Base-by-base conservation (phyloP, 768 basidiomycete species). In the Auricularia sp. region DNA sequence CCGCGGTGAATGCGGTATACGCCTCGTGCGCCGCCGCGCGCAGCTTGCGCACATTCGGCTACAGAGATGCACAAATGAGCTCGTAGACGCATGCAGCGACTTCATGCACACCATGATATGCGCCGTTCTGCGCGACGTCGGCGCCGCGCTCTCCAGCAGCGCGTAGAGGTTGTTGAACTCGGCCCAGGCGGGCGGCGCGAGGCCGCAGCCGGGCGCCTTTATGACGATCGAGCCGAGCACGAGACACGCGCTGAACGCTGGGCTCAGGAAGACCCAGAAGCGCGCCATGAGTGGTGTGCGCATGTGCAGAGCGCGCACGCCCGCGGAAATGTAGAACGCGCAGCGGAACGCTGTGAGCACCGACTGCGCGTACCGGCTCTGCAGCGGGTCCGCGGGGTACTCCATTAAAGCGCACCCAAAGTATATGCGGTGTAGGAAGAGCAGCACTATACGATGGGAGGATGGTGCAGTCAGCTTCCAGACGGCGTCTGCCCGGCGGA, bases 361-460 rank as follows among this genome's bases (percentile, higher is more conserved):
- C 3, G 87, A 88, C 21, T 79, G 83, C 3, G 83, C 82, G 69
- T 84, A 89, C 70, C 83, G 87, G 77, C 85, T 85, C 3, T 84
- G 83, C 76, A 88, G 83, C 3, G 86, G 86, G 71, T 89, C 87
- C 6, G 72, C 74, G 0, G 85, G 82, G 64, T 73, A 80, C 66
- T 87, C 86, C 68, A 86, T 84, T 64, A 89, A 72, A 0, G 87
- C 86, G 64, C 84, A 83, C 1, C 86, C 87, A 70, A 89, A 89
- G 77, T 85, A 89, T 5, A 86, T 86, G 60, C 87, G 80, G 72
- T 89, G 87, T 79, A 89, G 84, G 68, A 88, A 88, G 69, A 88
- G 87, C 35, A 87, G 72, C 12, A 83, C 86, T 87, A 23, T 3
- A 29, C 2, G 29, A 29, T 29, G 29, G 29, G 29, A 29, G 29